Base-by-base conservation (phyloP, 805 yeast species). In the Ogataea nakhonphanomensis region DNA sequence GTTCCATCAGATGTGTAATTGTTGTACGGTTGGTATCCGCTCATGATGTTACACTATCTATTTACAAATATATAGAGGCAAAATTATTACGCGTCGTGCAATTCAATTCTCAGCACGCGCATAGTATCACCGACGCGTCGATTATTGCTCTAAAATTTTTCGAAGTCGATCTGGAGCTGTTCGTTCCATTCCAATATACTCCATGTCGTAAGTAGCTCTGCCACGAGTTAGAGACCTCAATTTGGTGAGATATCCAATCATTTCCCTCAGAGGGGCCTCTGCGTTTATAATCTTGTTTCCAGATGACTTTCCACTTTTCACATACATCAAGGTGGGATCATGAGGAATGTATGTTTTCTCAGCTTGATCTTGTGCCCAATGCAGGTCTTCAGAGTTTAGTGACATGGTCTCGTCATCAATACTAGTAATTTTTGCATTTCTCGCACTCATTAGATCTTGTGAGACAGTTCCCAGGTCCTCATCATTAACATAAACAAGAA, bases 171-270 rank as follows among this genome's bases (percentile, higher is more conserved):
- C 84, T 8, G 65, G 62, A 2, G 78, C 65, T 1, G 83, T 84
- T 37, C 79, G 66, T 49, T 79, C 78, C 84, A 88, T 88, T 3
- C 88, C 85, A 28, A 69, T 61, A 49, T 81, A 84, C 10, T 76
- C 72, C 95, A 91, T 86, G 44, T 79, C 78, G 60, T 85, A 89
- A 2, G 79, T 74, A 2, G 90, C 95, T 30, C 95, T 71, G 1
- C 99, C 99, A 55, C 88, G 89, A 0, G 97, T 90, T 51, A 89
- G 66, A 26, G 93, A 81, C 52, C 98, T 66, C 33, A 93, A 66
- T 45, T 76, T 77, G 8, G 81, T 78, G 43, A 88, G 70, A 59
- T 93, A 93, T 0, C 97, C 96, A 34, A 89, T 76, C 96, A 93
- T 89, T 45, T 84, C 95, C 45, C 81, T 73, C 56, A 93, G 67